A percentile compares a stretch with the other conserved stretches of the same genome.
Evolutionary conservation across 2,329 filamentous ascomycete genomes (phyloP).

Genomic region (Pseudogymnoascus destructans): DNA sequence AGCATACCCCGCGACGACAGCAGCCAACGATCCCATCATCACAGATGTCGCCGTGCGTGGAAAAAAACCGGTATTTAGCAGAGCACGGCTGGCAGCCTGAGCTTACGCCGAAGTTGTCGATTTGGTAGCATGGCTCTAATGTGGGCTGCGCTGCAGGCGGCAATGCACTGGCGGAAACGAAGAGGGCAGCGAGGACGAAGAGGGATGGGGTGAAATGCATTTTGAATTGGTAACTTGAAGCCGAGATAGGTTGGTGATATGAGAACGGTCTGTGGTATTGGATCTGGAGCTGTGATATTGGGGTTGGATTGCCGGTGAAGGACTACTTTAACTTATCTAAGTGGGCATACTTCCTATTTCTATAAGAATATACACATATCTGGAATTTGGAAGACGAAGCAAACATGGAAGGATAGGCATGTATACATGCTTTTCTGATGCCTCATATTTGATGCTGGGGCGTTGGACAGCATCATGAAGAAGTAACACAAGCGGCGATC

Average conservation of each 20-base stretch:
- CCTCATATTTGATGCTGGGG: not conserved
- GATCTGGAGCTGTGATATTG: not conserved
- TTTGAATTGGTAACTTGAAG: not conserved
- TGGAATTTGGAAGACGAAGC: not conserved
- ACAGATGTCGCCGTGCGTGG: not conserved
- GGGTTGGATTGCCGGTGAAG: not conserved
- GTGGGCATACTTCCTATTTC: not conserved
- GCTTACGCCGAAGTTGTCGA: not conserved
- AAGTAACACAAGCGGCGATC: constrained; percentile 1
- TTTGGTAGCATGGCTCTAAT: not conserved
- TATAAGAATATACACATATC: not conserved
- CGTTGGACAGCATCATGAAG: not conserved
- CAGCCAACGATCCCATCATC: not conserved
- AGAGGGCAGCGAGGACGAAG: not conserved
- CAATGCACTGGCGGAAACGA: not conserved
- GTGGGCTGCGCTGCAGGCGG: not conserved
- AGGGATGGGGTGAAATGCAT: not conserved
- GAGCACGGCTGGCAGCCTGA: not conserved
- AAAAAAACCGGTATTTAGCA: not conserved
- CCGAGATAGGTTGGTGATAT: not conserved
- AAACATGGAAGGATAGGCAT: not conserved
- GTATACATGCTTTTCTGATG: not conserved
- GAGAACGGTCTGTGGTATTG: not conserved
- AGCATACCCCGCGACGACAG: not conserved
- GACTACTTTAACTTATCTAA: not conserved